These are phyloP conservation scores for Prototheca wickerhamii DNA, from an alignment of 163 green algal species.

Conservation along the genomic window DNA sequence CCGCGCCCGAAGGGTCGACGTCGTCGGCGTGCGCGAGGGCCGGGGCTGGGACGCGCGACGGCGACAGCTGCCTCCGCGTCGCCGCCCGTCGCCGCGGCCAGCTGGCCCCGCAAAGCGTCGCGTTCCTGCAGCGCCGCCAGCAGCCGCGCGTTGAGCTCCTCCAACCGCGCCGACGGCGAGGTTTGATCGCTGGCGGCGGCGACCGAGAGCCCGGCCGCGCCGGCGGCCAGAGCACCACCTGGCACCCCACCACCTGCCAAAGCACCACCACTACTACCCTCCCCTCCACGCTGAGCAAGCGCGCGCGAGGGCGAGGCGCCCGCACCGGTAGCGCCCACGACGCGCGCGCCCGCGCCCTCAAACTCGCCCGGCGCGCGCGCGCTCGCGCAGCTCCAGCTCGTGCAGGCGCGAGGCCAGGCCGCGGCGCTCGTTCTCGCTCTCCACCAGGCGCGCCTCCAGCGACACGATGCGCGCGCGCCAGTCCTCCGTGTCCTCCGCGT, in stretches of 20 bases:
- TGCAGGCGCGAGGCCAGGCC: slow-evolving; percentile 15
- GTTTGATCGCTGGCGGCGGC: too few species aligned
- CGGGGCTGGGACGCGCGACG: not conserved
- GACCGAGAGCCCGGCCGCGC: not conserved
- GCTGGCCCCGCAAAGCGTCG: slow-evolving; percentile 1
- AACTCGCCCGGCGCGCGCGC: slow-evolving; percentile 15
- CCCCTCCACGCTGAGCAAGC: not conserved
- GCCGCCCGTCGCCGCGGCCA: not conserved
- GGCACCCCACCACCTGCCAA: too few species aligned
- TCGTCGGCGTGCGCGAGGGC: not conserved
- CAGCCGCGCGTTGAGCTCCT: slow-evolving; percentile 3
- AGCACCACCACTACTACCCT: not conserved
- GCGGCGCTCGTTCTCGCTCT: slow-evolving; percentile 10
- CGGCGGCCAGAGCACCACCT: not conserved
- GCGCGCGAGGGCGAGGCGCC: slow-evolving; percentile 1
- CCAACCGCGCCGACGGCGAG: not conserved
- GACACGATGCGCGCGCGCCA: slow-evolving; percentile 8
- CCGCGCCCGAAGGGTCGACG: too few species aligned
- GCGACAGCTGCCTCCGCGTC: not conserved
- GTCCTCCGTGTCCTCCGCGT: not conserved
- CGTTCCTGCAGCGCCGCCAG: not conserved
- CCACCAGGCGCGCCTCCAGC: slow-evolving; percentile 24
- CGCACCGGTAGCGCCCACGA: not conserved
- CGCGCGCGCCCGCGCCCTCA: slow-evolving; percentile 6
- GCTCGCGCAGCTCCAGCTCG: slow-evolving; percentile 18